These are phyloP conservation scores for Aspergillus fructus DNA, from an alignment of 2,329 filamentous ascomycete species.

Conservation along the genomic window DNA sequence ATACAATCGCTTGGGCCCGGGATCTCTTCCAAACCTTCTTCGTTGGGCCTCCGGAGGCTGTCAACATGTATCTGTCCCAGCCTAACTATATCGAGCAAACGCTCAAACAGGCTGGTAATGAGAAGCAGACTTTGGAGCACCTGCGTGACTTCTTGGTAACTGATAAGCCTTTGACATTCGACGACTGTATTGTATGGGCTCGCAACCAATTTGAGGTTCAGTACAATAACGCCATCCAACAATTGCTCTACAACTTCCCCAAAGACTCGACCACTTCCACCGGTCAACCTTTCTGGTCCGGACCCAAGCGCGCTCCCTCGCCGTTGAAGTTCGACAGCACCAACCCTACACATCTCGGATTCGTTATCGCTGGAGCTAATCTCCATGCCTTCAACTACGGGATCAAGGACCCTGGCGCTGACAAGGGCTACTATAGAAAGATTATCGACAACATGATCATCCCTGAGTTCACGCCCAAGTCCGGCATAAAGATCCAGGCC, in stretches of 20 bases:
- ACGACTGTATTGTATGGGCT: conserved; percentile 96
- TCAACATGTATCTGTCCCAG: conserved; percentile 90
- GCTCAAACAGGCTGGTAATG: conserved; percentile 88
- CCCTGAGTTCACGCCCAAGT: conserved; percentile 87
- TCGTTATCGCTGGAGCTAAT: conserved; percentile 84
- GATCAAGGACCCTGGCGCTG: conserved; percentile 78
- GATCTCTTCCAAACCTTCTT: conserved; percentile 95
- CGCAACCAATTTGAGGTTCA: conserved; percentile 92
- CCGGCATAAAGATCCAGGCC: conserved; percentile 93
- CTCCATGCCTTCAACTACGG: conserved; percentile 97
- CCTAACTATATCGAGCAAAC: conserved; percentile 85
- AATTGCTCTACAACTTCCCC: conserved; percentile 94
- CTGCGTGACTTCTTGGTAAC: conserved; percentile 87
- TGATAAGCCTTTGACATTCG: conserved; percentile 86
- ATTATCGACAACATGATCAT: conserved; percentile 92
- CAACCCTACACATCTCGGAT: conserved; percentile 83
- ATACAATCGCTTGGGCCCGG: conserved; percentile 97
- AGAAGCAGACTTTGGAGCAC: conserved; percentile 89
- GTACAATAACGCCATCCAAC: conserved; percentile 94
- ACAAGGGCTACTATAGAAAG: conserved; percentile 70
- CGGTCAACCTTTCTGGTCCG: conserved; percentile 95
- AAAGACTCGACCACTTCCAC: conserved; percentile 87
- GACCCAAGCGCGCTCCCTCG: conserved; percentile 93
- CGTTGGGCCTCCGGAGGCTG: conserved; percentile 87
- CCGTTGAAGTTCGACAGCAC: conserved; percentile 82